phyloP scores from a whole-genome alignment of 495 filamentous ascomycete species.

The Podospora sp. region DNA sequence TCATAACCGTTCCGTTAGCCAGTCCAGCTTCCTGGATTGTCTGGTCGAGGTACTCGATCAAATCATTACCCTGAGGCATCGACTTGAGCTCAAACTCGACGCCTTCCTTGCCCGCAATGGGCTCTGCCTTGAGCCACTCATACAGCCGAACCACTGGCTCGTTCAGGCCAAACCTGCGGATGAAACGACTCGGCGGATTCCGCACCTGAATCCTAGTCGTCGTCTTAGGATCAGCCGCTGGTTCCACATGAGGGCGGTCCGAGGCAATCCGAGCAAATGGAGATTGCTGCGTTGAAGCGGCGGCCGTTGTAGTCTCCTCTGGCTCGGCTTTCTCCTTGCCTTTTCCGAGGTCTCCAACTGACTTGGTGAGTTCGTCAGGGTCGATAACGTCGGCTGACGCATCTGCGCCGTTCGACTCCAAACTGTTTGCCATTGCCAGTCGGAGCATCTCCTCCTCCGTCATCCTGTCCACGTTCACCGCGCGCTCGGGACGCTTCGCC shows the following conservation, averaged over 20 bases:
- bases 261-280: constrained; percentile 69
- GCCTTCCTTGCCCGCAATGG: constrained; percentile 73
- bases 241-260: constrained; percentile 75
- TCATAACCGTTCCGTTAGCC: constrained; percentile 89
- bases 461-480: constrained; percentile 79
- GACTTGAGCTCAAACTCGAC: constrained; percentile 78
- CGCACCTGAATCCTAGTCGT: constrained; percentile 91
- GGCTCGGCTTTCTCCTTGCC: constrained; percentile 63
- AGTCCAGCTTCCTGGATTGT: constrained; percentile 83
- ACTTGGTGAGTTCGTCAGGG: constrained; percentile 81
- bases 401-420: constrained; percentile 45
- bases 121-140: constrained; percentile 93
- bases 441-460: constrained; percentile 97
- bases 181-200: constrained; percentile 75
- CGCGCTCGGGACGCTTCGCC: constrained; percentile 68
- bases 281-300: constrained; percentile 31
- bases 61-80: constrained; percentile 70
- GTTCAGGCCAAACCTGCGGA: constrained; percentile 77
- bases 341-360: constrained; percentile 49
- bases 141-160: constrained; percentile 83
- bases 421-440: constrained; percentile 85
- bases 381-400: constrained; percentile 54
- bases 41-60: constrained; percentile 71
- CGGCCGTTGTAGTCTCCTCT: constrained; percentile 18
- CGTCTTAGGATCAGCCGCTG: constrained; percentile 63